Evolutionary conservation across 2,329 filamentous ascomycete genomes (phyloP).

Genomic region (Plectosphaerella sp.): DNA sequence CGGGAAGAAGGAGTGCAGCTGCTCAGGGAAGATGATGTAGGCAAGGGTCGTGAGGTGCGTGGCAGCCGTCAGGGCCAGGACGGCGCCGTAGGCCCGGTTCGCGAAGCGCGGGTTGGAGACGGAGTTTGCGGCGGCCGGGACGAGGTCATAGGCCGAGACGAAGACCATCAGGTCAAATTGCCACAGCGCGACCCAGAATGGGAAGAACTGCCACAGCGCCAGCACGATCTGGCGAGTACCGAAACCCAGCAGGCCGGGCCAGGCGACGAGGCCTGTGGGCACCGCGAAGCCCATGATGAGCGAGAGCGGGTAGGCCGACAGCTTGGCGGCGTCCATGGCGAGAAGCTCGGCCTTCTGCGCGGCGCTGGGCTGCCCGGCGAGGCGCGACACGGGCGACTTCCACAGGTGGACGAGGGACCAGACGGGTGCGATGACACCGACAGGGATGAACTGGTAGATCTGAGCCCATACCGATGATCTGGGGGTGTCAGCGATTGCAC

Average conservation of each 20-base stretch:
- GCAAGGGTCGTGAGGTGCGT: constrained; percentile 7
- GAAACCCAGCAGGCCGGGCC: constrained; percentile 10
- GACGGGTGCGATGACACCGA: constrained; percentile 15
- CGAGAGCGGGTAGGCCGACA: constrained; percentile 5
- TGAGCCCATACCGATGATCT: constrained; percentile 16
- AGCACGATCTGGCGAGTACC: constrained; percentile 13
- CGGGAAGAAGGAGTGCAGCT: neutral
- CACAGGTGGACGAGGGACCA: constrained; percentile 16
- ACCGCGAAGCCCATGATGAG: constrained; percentile 15
- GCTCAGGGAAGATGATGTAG: constrained; percentile 2
- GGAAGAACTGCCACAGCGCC: constrained; percentile 18
- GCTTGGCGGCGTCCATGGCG: constrained; percentile 10
- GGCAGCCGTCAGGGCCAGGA: constrained; percentile 3
- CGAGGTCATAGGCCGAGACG: neutral
- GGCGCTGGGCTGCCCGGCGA: neutral
- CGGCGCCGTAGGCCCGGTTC: constrained; percentile 7
- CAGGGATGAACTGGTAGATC: constrained; percentile 15
- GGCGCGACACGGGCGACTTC: constrained; percentile 13
- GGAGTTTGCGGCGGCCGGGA: neutral
- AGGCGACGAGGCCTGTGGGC: constrained; percentile 10
- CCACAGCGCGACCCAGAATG: constrained; percentile 11
- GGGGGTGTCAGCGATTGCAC: neutral
- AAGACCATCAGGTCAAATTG: constrained; percentile 2
- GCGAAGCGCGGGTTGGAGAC: constrained; percentile 1
- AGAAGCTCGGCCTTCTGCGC: constrained; percentile 4